Base-by-base conservation (phyloP, 305 asterid species). In the Fraxinus baroniana region DNA sequence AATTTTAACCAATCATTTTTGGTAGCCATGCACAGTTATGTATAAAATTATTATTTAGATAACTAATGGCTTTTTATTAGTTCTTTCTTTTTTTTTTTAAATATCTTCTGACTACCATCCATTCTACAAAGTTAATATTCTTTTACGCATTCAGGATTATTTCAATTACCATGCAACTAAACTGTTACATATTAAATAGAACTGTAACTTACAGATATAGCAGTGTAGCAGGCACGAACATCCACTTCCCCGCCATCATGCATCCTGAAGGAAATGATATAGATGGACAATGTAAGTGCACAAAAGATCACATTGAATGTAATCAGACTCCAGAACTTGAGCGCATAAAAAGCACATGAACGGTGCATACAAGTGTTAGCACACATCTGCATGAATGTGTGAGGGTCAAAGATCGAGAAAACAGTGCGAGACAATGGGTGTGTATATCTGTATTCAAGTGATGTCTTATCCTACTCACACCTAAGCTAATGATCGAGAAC, bases 231-330 rank as follows among this genome's bases (percentile, higher is more conserved):
- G 79, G 98, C 98, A 68, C 99, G 99, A 62, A 91, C 98, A 87
- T 96, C 99, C 41, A 94, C 66, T 88, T 96, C 99, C 79, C 99
- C 99, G 18, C 98, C 99, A 81, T 91, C 97, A 87, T 96, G 99
- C 99, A 96, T 96, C 93, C 97, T 94, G 88, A 78, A 78, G 72
- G 7, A 52, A 82, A 73, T 57, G 52, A 76, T n/a, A 80, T 80
- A 79, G 76, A 85, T 52, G 80, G 10, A 70, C 39, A 18, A 26
- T 28, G 75, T 10, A 15, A 28, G 75, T 30, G 20, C 75, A 70
- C 3, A 13, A 70, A 30, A 70, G 39, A 30, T 28, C 37, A 68
- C 15, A 1, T 10, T 28, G 74, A 12, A 68, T 35, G 74, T 68
- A 10, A 26, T 68, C 74, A 68, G 18, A 68, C 35, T 68, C 37